phyloP scores from a whole-genome alignment of 139 green algal genomes.

The Chlamydomonas schloesseri region DNA sequence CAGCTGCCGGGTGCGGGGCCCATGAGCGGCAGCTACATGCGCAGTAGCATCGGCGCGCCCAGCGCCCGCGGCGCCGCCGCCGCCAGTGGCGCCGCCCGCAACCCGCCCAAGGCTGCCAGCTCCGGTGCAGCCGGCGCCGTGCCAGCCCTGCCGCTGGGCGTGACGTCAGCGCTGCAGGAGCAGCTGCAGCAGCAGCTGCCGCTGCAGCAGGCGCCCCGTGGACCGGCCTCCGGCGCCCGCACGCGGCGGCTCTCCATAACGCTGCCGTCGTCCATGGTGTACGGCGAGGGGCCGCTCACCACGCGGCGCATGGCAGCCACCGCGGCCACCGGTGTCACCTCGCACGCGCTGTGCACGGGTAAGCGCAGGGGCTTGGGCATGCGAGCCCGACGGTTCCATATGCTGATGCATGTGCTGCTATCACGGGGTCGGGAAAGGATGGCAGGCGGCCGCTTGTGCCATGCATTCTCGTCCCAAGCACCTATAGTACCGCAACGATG shows the following conservation, averaged over 20 bases:
- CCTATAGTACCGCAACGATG: too few species aligned
- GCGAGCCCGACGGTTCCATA: too few species aligned
- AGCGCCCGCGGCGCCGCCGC: too few species aligned
- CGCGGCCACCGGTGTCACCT: background rate
- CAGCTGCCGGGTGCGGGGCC: background rate
- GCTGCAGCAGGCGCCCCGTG: background rate
- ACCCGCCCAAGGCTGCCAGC: background rate
- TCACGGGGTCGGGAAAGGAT: too few species aligned
- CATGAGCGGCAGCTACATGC: background rate
- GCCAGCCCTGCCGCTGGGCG: background rate
- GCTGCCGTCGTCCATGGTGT: conserved; percentile 13
- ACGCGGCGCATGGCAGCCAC: background rate
- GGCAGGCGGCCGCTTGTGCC: too few species aligned
- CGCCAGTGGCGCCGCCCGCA: too few species aligned
- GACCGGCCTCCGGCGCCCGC: background rate
- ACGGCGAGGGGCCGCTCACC: conserved; percentile 16
- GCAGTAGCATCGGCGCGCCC: too few species aligned
- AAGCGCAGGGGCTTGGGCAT: too few species aligned
- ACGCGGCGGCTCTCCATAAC: conserved; percentile 26
- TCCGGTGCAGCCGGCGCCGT: background rate
- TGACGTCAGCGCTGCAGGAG: background rate
- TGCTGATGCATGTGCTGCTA: too few species aligned
- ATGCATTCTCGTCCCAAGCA: too few species aligned
- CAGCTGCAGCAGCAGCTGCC: background rate
- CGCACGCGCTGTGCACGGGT: conserved; percentile 29